Evolutionary conservation across 495 filamentous ascomycete genomes (phyloP).

Genomic region (Penicillium daleae): DNA sequence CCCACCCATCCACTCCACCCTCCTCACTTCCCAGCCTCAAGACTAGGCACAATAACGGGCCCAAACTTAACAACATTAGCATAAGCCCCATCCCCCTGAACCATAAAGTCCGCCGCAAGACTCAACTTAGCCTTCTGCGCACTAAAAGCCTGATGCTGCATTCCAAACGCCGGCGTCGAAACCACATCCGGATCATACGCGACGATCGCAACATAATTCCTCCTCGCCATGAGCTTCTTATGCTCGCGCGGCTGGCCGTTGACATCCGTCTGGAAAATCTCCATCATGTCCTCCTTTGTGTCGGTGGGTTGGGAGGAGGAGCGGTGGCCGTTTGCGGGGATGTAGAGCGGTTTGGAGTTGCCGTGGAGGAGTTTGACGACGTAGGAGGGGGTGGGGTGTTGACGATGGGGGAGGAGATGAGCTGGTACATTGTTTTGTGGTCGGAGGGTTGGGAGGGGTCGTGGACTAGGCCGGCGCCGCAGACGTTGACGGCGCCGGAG

Average conservation of each 20-base stretch:
- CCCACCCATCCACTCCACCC: background rate
- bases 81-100: conserved; percentile 84
- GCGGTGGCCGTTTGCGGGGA: conserved; percentile 89
- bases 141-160: conserved; percentile 25
- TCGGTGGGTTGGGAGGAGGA: conserved; percentile 62
- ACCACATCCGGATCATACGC: conserved; percentile 87
- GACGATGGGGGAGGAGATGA: conserved; percentile 89
- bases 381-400: conserved; percentile 82
- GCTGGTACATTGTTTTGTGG: conserved; percentile 99
- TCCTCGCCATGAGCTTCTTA: conserved; percentile 85
- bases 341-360: conserved; percentile 80
- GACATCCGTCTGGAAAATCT: conserved; percentile 93
- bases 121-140: conserved; percentile 70
- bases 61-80: conserved; percentile 90
- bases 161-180: conserved; percentile 51
- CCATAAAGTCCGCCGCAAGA: conserved; percentile 94
- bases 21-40: conserved; percentile 72
- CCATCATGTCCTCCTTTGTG: conserved; percentile 99
- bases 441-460: conserved; percentile 87
- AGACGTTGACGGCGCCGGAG: conserved; percentile 88
- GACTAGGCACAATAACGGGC: conserved; percentile 89
- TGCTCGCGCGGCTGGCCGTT: conserved; percentile 77
- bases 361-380: conserved; percentile 90
- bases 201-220: conserved; percentile 94
- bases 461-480: conserved; percentile 91